Conservation (phyloP, 73 alveolate genomes). For the Paramecium octaurelia region DNA sequence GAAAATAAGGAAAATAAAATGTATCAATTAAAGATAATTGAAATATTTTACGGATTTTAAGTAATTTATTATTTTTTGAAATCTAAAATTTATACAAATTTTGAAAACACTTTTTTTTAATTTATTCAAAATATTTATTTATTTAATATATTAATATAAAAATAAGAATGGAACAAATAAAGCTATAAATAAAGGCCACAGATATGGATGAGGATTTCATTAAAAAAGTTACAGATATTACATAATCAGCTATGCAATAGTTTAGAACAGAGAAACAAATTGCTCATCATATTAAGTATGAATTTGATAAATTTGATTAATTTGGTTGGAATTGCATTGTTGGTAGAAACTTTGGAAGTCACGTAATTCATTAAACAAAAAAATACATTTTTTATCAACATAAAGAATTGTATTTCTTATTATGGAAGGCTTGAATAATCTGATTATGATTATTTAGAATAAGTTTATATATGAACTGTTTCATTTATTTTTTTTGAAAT, state of each 20-base stretch:
- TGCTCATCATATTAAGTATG: slow-evolving; percentile 56
- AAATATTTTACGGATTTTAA: too few species aligned
- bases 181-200: slow-evolving; percentile 49
- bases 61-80: background rate
- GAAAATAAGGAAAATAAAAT: background rate
- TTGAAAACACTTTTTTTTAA: background rate
- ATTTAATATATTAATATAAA: background rate
- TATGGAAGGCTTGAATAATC: slow-evolving; percentile 61
- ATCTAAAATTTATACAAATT: background rate
- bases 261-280: slow-evolving; percentile 48
- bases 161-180: background rate
- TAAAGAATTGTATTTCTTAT: slow-evolving; percentile 42
- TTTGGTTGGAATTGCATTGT: slow-evolving; percentile 80
- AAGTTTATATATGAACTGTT: background rate
- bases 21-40: too few species aligned
- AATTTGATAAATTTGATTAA: slow-evolving; percentile 56
- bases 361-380: slow-evolving; percentile 79
- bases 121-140: background rate
- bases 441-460: background rate
- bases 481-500: background rate
- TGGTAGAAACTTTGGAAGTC: slow-evolving; percentile 85
- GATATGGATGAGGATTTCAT: slow-evolving; percentile 60
- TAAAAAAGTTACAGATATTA: slow-evolving; percentile 48
- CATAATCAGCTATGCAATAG: slow-evolving; percentile 43
- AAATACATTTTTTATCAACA: slow-evolving; percentile 64